These are phyloP conservation scores for Fallopia convolvulus DNA, from an alignment of 148 eudicot species.

Conservation along the genomic window DNA sequence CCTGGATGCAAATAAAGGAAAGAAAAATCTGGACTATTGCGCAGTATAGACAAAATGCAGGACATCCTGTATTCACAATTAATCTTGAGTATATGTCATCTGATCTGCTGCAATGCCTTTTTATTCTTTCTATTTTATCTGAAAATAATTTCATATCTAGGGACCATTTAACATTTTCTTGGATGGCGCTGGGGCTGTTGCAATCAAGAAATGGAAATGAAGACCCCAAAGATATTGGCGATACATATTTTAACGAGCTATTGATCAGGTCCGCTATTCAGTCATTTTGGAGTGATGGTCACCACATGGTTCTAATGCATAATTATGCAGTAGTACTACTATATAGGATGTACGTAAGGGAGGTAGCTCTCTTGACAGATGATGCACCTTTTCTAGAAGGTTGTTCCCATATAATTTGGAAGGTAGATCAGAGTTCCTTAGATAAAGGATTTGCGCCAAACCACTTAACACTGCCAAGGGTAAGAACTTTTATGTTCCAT, in stretches of 20 bases:
- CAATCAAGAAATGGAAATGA: background rate
- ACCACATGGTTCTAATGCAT: background rate
- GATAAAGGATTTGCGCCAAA: background rate
- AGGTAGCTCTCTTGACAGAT: too few relatives aligned
- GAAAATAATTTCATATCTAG: background rate
- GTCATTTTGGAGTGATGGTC: background rate
- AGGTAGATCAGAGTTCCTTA: background rate
- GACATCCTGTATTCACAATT: too few relatives aligned
- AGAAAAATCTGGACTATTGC: background rate
- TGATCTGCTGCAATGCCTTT: slow-evolving; percentile 10
- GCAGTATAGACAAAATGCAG: too few relatives aligned
- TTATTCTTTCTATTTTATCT: slow-evolving; percentile 12
- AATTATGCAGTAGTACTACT: background rate
- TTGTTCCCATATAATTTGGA: background rate
- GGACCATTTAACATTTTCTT: background rate
- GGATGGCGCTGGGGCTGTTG: slow-evolving; percentile 20
- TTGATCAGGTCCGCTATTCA: slow-evolving; percentile 15
- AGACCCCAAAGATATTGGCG: slow-evolving; percentile 11
- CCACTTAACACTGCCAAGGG: background rate
- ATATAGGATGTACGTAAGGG: background rate
- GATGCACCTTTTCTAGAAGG: background rate
- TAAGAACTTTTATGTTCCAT: background rate
- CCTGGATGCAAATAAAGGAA: slow-evolving; percentile 10
- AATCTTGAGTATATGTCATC: background rate
- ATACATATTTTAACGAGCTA: slow-evolving; percentile 13